Conservation (phyloP, 2,329 filamentous ascomycete species). For the Fusarium globosum region DNA sequence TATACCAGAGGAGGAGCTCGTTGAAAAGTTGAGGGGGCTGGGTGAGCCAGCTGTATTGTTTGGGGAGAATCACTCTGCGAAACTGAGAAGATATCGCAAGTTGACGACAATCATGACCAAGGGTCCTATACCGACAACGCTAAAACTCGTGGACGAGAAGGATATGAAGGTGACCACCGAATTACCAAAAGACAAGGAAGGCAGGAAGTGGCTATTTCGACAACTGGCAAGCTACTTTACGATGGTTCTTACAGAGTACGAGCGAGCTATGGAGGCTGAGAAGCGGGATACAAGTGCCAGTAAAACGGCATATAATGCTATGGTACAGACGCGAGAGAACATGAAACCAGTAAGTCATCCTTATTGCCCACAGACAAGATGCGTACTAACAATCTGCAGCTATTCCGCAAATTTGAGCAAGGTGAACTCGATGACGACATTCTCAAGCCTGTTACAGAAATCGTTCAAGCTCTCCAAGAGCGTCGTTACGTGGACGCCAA, state of each 20-base stretch:
- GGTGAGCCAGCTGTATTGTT: slow-evolving; percentile 82
- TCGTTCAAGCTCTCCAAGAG: slow-evolving; percentile 90
- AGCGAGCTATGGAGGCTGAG: slow-evolving; percentile 77
- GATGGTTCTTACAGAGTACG: slow-evolving; percentile 92
- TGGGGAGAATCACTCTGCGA: slow-evolving; percentile 78
- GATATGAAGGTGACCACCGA: slow-evolving; percentile 84
- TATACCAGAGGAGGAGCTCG: slow-evolving; percentile 77
- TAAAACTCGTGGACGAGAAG: slow-evolving; percentile 82
- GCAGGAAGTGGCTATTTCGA: slow-evolving; percentile 78
- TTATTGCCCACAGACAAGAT: too few relatives aligned
- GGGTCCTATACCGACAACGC: slow-evolving; percentile 87
- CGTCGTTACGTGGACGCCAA: slow-evolving; percentile 96
- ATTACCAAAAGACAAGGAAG: slow-evolving; percentile 72
- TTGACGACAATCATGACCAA: slow-evolving; percentile 71
- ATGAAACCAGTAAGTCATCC: slow-evolving; percentile 73
- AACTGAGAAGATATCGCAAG: slow-evolving; percentile 77
- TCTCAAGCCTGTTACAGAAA: slow-evolving; percentile 86
- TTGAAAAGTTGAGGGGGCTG: slow-evolving; percentile 73
- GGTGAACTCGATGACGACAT: slow-evolving; percentile 82
- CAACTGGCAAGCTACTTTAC: slow-evolving; percentile 96
- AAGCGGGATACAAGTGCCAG: slow-evolving; percentile 76
- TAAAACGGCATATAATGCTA: slow-evolving; percentile 83
- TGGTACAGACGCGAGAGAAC: slow-evolving; percentile 88
- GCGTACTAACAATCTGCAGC: slow-evolving; percentile 49
- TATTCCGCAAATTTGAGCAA: slow-evolving; percentile 91